Conservation (phyloP, 2,329 filamentous ascomycete genomes). For the Hawksworthiomyces lignivorus region DNA sequence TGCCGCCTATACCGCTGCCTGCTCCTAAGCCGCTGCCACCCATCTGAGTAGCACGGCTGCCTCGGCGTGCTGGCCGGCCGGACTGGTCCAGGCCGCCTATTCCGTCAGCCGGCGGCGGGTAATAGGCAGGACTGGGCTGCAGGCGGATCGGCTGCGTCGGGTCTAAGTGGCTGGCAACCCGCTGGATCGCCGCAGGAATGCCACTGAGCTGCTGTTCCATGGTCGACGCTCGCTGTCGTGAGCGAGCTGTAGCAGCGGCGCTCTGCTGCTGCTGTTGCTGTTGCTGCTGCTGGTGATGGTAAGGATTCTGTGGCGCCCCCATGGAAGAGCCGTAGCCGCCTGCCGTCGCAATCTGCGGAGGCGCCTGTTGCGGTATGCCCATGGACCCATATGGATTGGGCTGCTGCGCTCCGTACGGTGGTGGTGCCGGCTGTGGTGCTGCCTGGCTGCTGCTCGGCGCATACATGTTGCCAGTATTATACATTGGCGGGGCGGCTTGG, state of each 20-base stretch:
- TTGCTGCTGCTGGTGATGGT: slow-evolving; percentile 50
- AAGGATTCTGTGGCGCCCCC: slow-evolving; percentile 30
- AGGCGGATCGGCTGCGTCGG: slow-evolving; percentile 88
- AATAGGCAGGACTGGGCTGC: slow-evolving; percentile 94
- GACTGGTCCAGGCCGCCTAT: slow-evolving; percentile 56
- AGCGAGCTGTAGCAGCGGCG: slow-evolving; percentile 60
- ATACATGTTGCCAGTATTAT: slow-evolving; percentile 65
- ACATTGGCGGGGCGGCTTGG: slow-evolving; percentile 51
- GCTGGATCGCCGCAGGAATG: slow-evolving; percentile 85
- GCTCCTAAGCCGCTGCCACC: slow-evolving; percentile 31
- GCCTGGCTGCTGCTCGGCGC: slow-evolving; percentile 46
- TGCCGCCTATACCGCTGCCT: background rate
- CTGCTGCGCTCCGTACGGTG: slow-evolving; percentile 57
- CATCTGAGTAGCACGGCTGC: slow-evolving; percentile 61
- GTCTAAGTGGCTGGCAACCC: slow-evolving; percentile 92
- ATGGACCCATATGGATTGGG: slow-evolving; percentile 65
- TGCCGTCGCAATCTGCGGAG: slow-evolving; percentile 56
- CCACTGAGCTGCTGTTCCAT: slow-evolving; percentile 94
- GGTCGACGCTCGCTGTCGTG: slow-evolving; percentile 84
- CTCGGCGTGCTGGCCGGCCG: slow-evolving; percentile 58
- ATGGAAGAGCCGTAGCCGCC: slow-evolving; percentile 45
- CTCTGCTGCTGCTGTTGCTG: slow-evolving; percentile 60
- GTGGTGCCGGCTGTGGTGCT: slow-evolving; percentile 58
- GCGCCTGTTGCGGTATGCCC: slow-evolving; percentile 55
- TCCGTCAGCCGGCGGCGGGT: slow-evolving; percentile 84